phyloP scores from a whole-genome alignment of 2,329 filamentous ascomycete genomes.

The Sclerotinia nivalis region DNA sequence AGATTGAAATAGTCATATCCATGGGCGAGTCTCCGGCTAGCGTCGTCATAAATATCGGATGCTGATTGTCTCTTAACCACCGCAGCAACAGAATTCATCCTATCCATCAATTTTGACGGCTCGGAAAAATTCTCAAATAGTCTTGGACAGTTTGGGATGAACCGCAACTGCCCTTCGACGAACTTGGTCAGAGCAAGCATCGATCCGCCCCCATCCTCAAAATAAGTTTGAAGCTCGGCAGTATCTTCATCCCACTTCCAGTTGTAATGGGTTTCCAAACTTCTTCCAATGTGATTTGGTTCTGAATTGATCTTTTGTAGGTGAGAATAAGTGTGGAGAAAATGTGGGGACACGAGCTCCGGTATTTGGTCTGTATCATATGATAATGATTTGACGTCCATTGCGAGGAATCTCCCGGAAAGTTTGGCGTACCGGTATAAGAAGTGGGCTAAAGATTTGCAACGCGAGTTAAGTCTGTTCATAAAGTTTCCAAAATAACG shows the following conservation, averaged over 20 bases:
- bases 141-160: constrained; percentile 51
- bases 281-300: constrained; percentile 39
- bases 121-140: constrained; percentile 42
- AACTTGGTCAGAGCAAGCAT: constrained; percentile 48
- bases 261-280: constrained; percentile 46
- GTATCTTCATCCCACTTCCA: constrained; percentile 41
- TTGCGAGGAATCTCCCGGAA: constrained; percentile 52
- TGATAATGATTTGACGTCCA: constrained; percentile 49
- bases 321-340: constrained; percentile 48
- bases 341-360: constrained; percentile 48
- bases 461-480: constrained; percentile 29
- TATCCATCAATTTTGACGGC: constrained; percentile 34
- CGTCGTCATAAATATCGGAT: constrained; percentile 33
- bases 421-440: constrained; percentile 47
- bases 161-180: constrained; percentile 44
- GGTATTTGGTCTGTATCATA: constrained; percentile 40
- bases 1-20: constrained; percentile 49
- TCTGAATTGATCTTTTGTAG: constrained; percentile 44
- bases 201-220: constrained; percentile 45
- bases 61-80: constrained; percentile 26
- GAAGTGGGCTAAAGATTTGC: constrained; percentile 36
- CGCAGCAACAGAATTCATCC: constrained; percentile 31
- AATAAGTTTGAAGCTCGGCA: constrained; percentile 30
- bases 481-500: constrained; percentile 41
- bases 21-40: constrained; percentile 43